Percentiles rank a stretch among this genome's conserved stretches.
phyloP scores from a whole-genome alignment of 768 basidiomycete species.

The Pisolithus orientalis region DNA sequence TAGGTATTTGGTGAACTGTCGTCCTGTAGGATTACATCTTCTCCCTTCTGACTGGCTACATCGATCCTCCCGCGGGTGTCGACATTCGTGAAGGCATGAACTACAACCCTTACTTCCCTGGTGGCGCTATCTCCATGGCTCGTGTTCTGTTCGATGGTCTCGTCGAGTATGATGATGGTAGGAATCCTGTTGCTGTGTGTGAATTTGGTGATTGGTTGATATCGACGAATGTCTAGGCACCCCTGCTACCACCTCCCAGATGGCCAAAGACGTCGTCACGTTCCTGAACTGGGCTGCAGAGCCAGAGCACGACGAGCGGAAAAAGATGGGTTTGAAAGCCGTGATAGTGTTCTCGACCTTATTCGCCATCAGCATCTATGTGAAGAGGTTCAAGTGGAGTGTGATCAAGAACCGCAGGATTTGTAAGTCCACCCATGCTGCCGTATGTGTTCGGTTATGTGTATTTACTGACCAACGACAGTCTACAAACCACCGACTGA shows the following conservation, averaged over 20 bases:
- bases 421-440: conserved; percentile 40
- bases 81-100: conserved; percentile 97
- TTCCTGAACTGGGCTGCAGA: conserved; percentile 98
- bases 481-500: conserved; percentile 36
- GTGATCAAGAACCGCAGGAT: conserved; percentile 92
- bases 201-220: conserved; percentile 4
- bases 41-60: conserved; percentile 93
- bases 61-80: conserved; percentile 93
- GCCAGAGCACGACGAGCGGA: conserved; percentile 96
- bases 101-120: conserved; percentile 99
- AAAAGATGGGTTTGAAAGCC: conserved; percentile 95
- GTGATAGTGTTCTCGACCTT: conserved; percentile 88
- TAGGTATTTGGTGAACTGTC: conserved; percentile 2
- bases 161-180: conserved; percentile 95
- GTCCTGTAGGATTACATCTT: conserved; percentile 84
- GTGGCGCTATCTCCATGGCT: conserved; percentile 98
- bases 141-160: conserved; percentile 93
- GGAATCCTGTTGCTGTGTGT: conserved; percentile 13
- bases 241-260: conserved; percentile 93
- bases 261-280: conserved; percentile 97
- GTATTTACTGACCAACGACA: conserved; percentile 11
- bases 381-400: conserved; percentile 95
- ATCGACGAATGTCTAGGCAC: conserved; percentile 51
- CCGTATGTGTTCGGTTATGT: not conserved
- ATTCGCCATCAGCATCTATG: conserved; percentile 73